Evolutionary conservation across 108 stramenopile species (phyloP).

Genomic region (Aurantiochytrium sp.): DNA sequence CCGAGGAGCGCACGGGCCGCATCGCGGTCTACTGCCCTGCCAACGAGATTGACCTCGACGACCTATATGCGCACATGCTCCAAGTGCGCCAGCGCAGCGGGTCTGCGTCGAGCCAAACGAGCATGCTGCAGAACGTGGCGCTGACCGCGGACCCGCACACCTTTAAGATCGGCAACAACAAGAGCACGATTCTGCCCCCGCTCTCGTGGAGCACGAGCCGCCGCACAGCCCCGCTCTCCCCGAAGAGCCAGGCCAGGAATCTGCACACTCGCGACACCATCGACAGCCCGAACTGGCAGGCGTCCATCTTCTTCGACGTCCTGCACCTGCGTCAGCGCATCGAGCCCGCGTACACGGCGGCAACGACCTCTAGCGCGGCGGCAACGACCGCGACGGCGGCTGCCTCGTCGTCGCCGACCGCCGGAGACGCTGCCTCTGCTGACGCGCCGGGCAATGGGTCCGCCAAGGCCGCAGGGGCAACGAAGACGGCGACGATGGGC

Average conservation of each 20-base stretch:
- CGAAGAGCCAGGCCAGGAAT: background rate
- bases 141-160: background rate
- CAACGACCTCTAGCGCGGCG: background rate
- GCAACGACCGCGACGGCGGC: background rate
- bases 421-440: background rate
- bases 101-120: background rate
- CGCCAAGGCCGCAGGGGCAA: background rate
- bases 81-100: background rate
- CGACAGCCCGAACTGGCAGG: conserved; percentile 10
- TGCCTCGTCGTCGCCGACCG: background rate
- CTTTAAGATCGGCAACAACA: background rate
- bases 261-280: background rate
- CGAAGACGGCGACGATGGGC: too few relatives aligned
- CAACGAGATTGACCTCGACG: conserved; percentile 32
- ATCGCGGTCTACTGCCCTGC: conserved; percentile 29
- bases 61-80: conserved; percentile 33
- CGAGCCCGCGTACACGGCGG: background rate
- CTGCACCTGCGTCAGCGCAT: background rate
- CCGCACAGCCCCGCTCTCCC: background rate
- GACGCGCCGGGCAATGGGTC: background rate
- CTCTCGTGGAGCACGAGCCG: background rate
- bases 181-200: conserved; percentile 6
- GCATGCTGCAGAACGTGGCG: background rate
- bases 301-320: conserved; percentile 11
- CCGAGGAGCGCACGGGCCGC: background rate